Base-by-base conservation (phyloP, 495 filamentous ascomycete genomes). In the Delitschia confertaspora region DNA sequence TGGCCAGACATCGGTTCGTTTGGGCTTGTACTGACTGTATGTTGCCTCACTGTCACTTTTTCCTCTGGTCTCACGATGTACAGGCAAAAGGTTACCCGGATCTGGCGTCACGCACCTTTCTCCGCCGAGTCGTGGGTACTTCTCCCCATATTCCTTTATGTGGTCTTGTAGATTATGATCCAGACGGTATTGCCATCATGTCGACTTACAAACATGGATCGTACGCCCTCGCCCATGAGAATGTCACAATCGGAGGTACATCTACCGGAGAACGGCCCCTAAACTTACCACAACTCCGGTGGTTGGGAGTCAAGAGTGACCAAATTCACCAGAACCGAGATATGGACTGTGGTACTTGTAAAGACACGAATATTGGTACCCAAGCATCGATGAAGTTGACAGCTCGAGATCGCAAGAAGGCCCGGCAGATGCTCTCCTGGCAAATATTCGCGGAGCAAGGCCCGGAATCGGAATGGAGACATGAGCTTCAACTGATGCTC, bases 11-110 rank as follows among this genome's bases (percentile, higher is more conserved):
- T 76, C 67, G 16, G 42, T 59, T 21, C 64, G 58, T 10, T 71
- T 32, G 80, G 83, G 3, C 66, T 88, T 18, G 64, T 91, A 3
- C 60, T 93, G 38, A 87, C 84, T 1, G 83, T 80, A 63, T 51
- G 69, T 3, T 38, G 2, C 17, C 3, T 2, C 14, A 14, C 23
- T 14, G 11, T 10, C 19, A 23, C 17, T 41, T 7, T 21, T 9
- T 18, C 49, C 8, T 29, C 5, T 22, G 3, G 11, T 20, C 33
- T 31, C 36, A 35, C 17, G 11, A 24, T 23, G n/a, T 8, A 9
- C 45, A 85, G 85, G 85, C 76, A 0, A 96, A 95, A 69, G 91
- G 91, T 0, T 96, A 93, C 60, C 88, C 91, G 0, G 91, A 98
- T 55, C 68, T 95, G 18, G 70, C 73, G 4, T 93, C 88, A 0